These are phyloP conservation scores for Luvunga scandens DNA, from an alignment of 345 rosid species.

Conservation along the genomic window DNA sequence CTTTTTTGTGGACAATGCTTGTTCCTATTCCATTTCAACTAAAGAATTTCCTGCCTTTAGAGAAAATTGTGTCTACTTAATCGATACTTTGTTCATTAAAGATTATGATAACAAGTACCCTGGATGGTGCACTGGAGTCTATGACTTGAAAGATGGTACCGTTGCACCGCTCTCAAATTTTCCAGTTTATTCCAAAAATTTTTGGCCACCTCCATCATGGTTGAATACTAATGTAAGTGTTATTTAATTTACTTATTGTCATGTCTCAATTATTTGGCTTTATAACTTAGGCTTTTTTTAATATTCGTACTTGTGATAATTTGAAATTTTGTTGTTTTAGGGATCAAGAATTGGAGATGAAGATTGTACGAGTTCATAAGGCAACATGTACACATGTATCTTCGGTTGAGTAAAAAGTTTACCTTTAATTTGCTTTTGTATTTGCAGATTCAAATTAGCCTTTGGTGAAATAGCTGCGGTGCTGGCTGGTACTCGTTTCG, in stretches of 20 bases:
- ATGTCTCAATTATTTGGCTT: not conserved
- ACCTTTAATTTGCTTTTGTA: not conserved
- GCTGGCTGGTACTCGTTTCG: not conserved
- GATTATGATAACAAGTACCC: not conserved
- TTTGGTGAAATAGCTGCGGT: not conserved
- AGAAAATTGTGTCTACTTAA: slow-evolving; percentile 3
- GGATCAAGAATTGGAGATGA: not conserved
- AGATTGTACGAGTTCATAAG: not conserved
- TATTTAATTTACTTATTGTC: not conserved
- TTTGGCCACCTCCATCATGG: slow-evolving; percentile 4
- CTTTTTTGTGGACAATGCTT: slow-evolving; percentile 3
- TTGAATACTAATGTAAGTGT: not conserved
- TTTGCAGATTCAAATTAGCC: not conserved
- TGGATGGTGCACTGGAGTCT: slow-evolving; percentile 4
- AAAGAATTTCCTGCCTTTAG: not conserved
- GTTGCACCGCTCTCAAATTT: not conserved
- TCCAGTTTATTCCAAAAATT: not conserved
- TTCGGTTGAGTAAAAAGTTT: not conserved
- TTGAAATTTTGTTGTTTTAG: not conserved
- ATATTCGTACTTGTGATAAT: not conserved
- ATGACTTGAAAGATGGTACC: not conserved
- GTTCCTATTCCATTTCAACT: not conserved
- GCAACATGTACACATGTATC: not conserved
- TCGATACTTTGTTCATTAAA: not conserved
- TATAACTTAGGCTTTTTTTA: not conserved